Conservation (phyloP, 164 flowering plant species). For the Platanus orientalis region DNA sequence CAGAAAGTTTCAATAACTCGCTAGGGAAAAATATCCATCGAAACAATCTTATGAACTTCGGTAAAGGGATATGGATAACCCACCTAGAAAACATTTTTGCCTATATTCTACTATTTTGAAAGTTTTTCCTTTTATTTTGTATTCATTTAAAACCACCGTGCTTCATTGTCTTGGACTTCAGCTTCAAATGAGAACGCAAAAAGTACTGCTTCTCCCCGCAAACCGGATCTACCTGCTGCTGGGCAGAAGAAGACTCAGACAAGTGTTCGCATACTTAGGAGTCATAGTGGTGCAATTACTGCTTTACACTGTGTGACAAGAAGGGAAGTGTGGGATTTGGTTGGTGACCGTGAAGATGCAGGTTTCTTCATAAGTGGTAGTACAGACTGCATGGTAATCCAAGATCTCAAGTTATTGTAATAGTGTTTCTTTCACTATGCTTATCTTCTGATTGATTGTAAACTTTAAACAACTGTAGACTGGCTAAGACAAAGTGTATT, state of each 20-base stretch:
- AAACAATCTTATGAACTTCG: too few relatives aligned
- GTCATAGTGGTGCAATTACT: conserved; percentile 89
- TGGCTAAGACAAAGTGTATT: too few relatives aligned
- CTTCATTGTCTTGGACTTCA: conserved; percentile 19
- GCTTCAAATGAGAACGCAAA: conserved; percentile 56
- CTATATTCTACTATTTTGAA: too few relatives aligned
- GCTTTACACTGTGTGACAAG: conserved; percentile 95
- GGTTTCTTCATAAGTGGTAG: conserved; percentile 98
- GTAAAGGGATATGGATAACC: too few relatives aligned
- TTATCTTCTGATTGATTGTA: not conserved
- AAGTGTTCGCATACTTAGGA: conserved; percentile 72
- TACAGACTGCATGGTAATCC: conserved; percentile 82
- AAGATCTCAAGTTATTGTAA: not conserved
- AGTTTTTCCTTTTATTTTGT: not conserved
- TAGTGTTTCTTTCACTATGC: not conserved
- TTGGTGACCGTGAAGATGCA: conserved; percentile 99
- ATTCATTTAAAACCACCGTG: not conserved
- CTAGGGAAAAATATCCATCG: too few relatives aligned
- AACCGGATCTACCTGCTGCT: conserved; percentile 49
- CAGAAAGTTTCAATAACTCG: too few relatives aligned
- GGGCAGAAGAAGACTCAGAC: conserved; percentile 75
- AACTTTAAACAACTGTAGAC: too few relatives aligned
- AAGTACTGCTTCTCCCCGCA: conserved; percentile 37
- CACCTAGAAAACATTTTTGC: too few relatives aligned
- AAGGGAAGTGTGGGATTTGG: conserved; percentile 98